phyloP scores from a whole-genome alignment of 148 eudicot species.

The Rhododendron molle region DNA sequence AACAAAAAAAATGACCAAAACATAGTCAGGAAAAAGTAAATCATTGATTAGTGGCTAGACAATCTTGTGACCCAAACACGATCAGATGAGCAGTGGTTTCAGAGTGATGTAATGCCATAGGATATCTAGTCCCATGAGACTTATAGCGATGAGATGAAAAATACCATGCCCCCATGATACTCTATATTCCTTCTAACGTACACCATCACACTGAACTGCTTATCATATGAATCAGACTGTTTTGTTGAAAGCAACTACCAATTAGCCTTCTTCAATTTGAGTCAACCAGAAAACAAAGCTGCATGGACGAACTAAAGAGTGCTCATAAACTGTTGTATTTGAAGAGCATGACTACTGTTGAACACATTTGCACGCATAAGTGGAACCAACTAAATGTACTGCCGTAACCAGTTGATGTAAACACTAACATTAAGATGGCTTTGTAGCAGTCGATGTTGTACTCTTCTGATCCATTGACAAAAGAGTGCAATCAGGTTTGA shows the following conservation, averaged over 20 bases:
- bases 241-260: background rate
- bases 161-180: background rate
- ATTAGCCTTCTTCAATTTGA: conserved; percentile 1
- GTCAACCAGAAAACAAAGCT: background rate
- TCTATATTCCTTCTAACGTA: background rate
- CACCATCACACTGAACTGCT: background rate
- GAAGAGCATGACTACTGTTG: background rate
- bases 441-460: background rate
- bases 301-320: background rate
- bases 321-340: background rate
- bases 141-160: too few relatives aligned
- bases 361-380: background rate
- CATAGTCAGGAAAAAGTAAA: background rate
- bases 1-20: background rate
- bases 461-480: background rate
- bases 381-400: background rate
- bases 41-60: background rate
- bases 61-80: background rate
- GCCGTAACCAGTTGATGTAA: background rate
- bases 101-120: background rate
- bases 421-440: background rate
- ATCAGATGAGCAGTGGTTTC: background rate
- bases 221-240: background rate
- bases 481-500: background rate
- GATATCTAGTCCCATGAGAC: background rate